phyloP scores from a whole-genome alignment of 768 basidiomycete genomes.

The Lentinula guzmanii region DNA sequence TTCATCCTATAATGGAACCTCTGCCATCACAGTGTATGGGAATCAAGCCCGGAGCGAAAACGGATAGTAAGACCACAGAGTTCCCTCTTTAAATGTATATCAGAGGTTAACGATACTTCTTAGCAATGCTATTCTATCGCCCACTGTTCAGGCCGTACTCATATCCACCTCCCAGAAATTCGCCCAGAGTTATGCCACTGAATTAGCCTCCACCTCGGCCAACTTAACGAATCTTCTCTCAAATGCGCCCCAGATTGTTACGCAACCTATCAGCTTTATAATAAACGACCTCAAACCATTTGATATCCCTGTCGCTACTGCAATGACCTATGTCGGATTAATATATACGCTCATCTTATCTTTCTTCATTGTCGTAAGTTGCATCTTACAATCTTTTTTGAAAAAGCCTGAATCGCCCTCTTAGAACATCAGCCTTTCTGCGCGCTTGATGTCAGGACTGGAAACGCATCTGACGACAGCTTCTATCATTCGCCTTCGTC shows the following conservation, averaged over 20 bases:
- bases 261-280: conserved; percentile 30
- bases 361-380: conserved; percentile 22
- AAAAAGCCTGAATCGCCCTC: not conserved
- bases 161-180: conserved; percentile 22
- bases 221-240: conserved; percentile 18
- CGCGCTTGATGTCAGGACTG: conserved; percentile 30
- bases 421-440: conserved; percentile 26
- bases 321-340: conserved; percentile 30
- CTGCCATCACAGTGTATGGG: conserved; percentile 31
- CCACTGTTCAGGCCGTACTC: conserved; percentile 14
- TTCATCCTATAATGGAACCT: conserved; percentile 27
- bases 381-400: not conserved
- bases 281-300: conserved; percentile 40
- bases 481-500: conserved; percentile 33
- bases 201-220: conserved; percentile 7
- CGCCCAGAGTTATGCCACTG: conserved; percentile 18
- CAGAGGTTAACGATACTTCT: not conserved
- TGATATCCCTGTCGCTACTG: conserved; percentile 36
- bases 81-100: conserved; percentile 5
- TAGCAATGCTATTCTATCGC: conserved; percentile 13
- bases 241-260: conserved; percentile 32
- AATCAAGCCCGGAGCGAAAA: conserved; percentile 39
- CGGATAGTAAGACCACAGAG: conserved; percentile 29
- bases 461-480: conserved; percentile 28
- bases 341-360: conserved; percentile 26